A percentile compares a stretch with the other conserved stretches of the same genome.
Conservation (phyloP, 106 monocot species). For the Allium sativum region DNA sequence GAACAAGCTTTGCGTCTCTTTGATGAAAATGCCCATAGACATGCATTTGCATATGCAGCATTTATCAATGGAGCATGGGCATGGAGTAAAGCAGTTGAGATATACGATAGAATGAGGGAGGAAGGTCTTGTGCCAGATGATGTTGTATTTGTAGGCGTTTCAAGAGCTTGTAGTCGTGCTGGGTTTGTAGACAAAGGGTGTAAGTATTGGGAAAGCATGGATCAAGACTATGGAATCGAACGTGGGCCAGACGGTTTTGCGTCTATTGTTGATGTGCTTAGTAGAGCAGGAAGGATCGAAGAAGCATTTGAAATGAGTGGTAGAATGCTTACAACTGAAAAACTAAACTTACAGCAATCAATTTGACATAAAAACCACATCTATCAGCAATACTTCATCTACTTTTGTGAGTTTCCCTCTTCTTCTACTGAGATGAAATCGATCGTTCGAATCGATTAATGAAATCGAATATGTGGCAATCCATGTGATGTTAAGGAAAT, state of each 20-base stretch:
- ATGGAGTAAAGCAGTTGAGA: constrained; percentile 24
- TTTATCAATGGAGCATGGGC: constrained; percentile 48
- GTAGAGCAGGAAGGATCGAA: constrained; percentile 40
- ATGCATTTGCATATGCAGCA: constrained; percentile 46
- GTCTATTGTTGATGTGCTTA: constrained; percentile 40
- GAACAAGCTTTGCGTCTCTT: constrained; percentile 26
- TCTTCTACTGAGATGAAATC: too few relatives aligned
- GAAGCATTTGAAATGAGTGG: constrained; percentile 38
- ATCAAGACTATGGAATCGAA: constrained; percentile 21
- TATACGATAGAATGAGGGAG: constrained; percentile 29
- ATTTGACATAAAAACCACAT: too few relatives aligned
- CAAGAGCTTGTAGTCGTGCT: constrained; percentile 45
- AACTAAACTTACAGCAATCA: too few relatives aligned
- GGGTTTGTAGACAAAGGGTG: constrained; percentile 37
- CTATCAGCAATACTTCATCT: too few relatives aligned
- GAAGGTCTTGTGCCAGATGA: constrained; percentile 35
- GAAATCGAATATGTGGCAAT: too few relatives aligned
- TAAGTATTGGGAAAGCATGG: constrained; percentile 35
- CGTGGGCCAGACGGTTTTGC: constrained; percentile 36
- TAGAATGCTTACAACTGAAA: constrained; percentile 43
- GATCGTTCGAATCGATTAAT: too few relatives aligned
- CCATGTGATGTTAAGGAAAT: too few relatives aligned
- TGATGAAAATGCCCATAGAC: constrained; percentile 23
- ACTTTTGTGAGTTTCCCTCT: too few relatives aligned
- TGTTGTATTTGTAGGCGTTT: constrained; percentile 41